Conservation (phyloP, 768 basidiomycete genomes). For the Podaxis sp. region DNA sequence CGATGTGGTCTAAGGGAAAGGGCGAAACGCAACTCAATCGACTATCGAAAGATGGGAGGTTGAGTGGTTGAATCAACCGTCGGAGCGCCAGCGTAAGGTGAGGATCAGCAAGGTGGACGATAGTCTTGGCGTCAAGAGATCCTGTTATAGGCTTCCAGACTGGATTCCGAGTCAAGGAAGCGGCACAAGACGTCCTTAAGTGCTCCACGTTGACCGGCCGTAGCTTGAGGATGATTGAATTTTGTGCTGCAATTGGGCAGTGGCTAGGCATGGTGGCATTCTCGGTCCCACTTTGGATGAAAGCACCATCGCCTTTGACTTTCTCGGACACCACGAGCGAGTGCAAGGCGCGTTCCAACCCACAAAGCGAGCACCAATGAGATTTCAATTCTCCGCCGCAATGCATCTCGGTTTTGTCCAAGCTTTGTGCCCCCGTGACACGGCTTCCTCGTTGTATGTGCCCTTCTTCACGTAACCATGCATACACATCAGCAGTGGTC, state of each 20-base stretch:
- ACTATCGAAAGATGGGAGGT: conserved; percentile 9
- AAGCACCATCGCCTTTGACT: neutral
- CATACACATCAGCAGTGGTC: conserved; percentile 43
- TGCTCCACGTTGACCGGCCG: conserved; percentile 30
- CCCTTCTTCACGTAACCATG: conserved; percentile 44
- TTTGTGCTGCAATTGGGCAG: conserved; percentile 26
- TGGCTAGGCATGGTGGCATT: neutral
- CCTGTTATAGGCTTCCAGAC: neutral
- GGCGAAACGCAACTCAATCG: conserved; percentile 8
- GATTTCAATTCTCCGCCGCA: neutral
- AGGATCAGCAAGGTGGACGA: conserved; percentile 35
- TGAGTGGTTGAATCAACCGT: conserved; percentile 12
- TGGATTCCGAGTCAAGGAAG: neutral
- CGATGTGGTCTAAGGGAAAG: conserved; percentile 32
- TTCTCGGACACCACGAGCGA: neutral
- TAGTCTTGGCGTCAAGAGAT: conserved; percentile 8
- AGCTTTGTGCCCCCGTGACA: conserved; percentile 4
- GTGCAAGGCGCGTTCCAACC: neutral
- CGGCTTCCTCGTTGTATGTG: conserved; percentile 28
- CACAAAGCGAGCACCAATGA: conserved; percentile 13
- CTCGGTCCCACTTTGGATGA: neutral
- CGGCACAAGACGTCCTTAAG: neutral
- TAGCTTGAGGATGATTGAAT: conserved; percentile 26
- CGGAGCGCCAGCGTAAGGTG: conserved; percentile 31
- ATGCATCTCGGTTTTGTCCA: neutral